Base-by-base conservation (phyloP, 2,329 filamentous ascomycete species). In the Penicillium sp. region DNA sequence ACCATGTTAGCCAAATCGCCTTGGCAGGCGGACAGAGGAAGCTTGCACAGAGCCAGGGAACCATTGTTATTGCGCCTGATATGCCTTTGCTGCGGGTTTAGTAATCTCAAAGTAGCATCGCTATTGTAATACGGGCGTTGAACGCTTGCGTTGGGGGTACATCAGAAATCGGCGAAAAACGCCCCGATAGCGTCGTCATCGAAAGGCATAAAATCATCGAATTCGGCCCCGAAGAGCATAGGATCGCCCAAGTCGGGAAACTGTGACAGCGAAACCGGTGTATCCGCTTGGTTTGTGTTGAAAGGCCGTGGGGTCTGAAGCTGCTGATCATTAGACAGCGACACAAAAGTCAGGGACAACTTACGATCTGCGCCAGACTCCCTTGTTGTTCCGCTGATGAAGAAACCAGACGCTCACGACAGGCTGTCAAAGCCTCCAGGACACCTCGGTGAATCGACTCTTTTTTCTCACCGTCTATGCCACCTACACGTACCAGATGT, bases 401-500 rank as follows among this genome's bases (percentile, higher is more conserved):
- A 53, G 4, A 2, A 17, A 71, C 48, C 4, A 70, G 46, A 31
- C 67, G 62, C 26, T 67, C 64, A 9, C 69, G 61, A 63, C 69
- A 70, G 3, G 64, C 63, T 21, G 64, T 62, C 17, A 68, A 35
- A 5, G 68, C 64, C 29, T 66, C 71, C 23, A 67, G 69, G 0
- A 70, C 69, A 4, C 71, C 73, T 47, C 68, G 64, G 17, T 67
- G 66, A 70, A 76, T 73, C 45, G 64, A 58, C 46, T 3, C 61
- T 21, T 69, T 66, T 60, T 70, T 72, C 47, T 69, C 62, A 45
- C 71, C 67, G 1, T 61, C 51, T 19, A 68, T 67, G 3, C 72
- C 73, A 35, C 70, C 72, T 9, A 67, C 66, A 11, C 73, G 69
- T 7, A 71, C 70, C 2, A 69, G 71, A 49, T 75, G 70, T 2